phyloP scores from a whole-genome alignment of 148 eudicot genomes.

The Chenopodium album region DNA sequence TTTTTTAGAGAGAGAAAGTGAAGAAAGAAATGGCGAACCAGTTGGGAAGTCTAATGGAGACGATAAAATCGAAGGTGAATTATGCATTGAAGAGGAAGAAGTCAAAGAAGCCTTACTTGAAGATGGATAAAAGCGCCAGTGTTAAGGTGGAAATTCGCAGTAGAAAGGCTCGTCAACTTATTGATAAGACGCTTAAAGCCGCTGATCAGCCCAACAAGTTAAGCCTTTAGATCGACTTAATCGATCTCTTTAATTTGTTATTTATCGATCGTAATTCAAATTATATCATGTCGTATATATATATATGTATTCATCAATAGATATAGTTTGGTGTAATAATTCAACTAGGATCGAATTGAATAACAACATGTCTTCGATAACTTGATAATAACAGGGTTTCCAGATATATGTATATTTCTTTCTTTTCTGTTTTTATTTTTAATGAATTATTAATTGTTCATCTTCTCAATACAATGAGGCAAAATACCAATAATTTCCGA shows the following conservation, averaged over 20 bases:
- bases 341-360: no score
- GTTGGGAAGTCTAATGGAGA: conserved; percentile 25
- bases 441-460: no score
- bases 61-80: conserved; percentile 33
- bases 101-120: conserved; percentile 52
- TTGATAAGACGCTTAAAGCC: conserved; percentile 67
- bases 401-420: no score
- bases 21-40: conserved; percentile 11
- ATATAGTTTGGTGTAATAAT: no score
- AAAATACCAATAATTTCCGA: no score
- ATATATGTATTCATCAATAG: no score
- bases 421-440: no score
- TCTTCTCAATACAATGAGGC: no score
- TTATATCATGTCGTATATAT: no score
- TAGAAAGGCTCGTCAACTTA: conserved; percentile 63
- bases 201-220: conserved; percentile 78
- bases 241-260: neutral
- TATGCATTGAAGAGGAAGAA: conserved; percentile 28
- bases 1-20: neutral
- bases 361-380: no score
- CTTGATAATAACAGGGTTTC: no score
- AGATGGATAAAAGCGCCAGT: conserved; percentile 89
- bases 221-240: conserved; percentile 11
- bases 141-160: conserved; percentile 88
- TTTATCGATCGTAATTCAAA: no score